phyloP scores from a whole-genome alignment of 345 rosid species.

The Eucalyptus microcorys region DNA sequence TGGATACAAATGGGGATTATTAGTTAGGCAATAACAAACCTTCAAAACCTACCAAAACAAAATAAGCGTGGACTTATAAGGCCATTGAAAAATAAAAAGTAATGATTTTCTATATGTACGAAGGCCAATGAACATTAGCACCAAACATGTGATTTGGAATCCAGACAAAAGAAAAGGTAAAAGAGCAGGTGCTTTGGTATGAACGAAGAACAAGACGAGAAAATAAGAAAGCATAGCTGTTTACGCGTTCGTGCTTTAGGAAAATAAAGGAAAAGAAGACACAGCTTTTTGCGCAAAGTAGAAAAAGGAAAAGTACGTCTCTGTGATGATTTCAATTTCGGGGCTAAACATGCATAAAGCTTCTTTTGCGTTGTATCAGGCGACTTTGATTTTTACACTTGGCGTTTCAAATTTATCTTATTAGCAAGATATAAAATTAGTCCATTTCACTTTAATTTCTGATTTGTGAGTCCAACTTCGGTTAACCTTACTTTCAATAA shows the following conservation, averaged over 20 bases:
- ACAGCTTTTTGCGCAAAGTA: no score
- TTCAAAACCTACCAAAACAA: not conserved
- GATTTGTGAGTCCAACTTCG: no score
- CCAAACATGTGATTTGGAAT: not conserved
- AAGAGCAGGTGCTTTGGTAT: not conserved
- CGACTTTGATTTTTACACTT: not conserved
- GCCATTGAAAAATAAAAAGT: not conserved
- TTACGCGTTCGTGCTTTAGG: not conserved
- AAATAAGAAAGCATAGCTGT: not conserved
- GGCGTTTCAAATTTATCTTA: not conserved
- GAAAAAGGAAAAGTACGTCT: not conserved
- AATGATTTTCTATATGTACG: not conserved
- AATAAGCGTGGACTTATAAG: not conserved
- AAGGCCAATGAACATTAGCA: not conserved
- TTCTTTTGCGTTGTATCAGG: not conserved
- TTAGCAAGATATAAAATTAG: not conserved
- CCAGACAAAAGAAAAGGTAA: not conserved
- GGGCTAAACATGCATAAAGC: not conserved
- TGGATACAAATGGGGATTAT: not conserved
- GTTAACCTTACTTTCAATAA: no score
- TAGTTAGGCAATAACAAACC: no score
- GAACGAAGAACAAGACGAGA: not conserved
- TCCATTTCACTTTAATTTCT: no score
- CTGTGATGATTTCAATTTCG: not conserved
- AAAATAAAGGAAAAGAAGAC: no score